Percentiles rank a stretch among this genome's conserved stretches.
Evolutionary conservation across 2,329 filamentous ascomycete species (phyloP).

Genomic region (Aspergillus sclerotialis): DNA sequence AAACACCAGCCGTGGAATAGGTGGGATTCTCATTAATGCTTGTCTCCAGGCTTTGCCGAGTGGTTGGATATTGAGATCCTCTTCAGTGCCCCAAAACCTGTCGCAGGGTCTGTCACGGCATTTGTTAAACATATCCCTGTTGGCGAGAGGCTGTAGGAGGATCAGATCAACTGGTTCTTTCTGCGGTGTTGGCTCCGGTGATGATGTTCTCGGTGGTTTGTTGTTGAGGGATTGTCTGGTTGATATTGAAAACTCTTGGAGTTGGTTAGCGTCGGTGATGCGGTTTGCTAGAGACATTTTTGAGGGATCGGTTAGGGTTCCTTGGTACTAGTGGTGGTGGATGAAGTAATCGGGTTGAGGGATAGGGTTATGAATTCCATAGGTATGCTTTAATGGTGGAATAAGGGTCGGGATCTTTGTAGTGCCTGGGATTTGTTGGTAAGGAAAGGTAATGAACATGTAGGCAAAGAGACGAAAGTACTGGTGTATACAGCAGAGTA

Average conservation of each 20-base stretch:
- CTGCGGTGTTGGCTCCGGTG: not conserved
- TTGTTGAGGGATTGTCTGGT: not conserved
- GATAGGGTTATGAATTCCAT: no score
- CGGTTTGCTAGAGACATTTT: slow-evolving; percentile 1
- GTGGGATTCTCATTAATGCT: slow-evolving; percentile 1
- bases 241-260: not conserved
- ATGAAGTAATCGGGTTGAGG: no score
- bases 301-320: no score
- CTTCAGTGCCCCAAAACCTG: not conserved
- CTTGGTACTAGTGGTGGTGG: no score
- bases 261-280: not conserved
- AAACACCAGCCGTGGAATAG: slow-evolving; percentile 1
- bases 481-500: no score
- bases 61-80: not conserved
- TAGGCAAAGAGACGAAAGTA: no score
- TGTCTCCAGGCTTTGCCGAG: slow-evolving; percentile 1
- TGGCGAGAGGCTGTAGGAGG: not conserved
- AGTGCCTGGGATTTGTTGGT: no score
- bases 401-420: no score
- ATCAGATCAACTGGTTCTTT: not conserved
- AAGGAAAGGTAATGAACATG: no score
- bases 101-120: not conserved
- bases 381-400: no score
- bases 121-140: not conserved
- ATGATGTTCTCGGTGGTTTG: no score